These are phyloP conservation scores for Yamadazyma jaroonii DNA, from an alignment of 1,139 yeast species.

Conservation along the genomic window DNA sequence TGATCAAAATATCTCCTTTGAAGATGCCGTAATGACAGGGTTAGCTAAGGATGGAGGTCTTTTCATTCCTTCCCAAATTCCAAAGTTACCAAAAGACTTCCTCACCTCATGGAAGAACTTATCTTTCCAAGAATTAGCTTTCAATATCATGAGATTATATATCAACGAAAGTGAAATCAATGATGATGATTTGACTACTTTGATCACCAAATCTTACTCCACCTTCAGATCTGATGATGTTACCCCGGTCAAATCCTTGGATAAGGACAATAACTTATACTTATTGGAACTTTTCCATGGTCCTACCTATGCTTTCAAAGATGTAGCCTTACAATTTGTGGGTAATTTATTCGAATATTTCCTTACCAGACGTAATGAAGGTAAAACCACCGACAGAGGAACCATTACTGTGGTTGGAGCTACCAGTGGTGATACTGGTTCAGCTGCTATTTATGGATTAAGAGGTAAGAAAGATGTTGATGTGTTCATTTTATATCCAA, in stretches of 20 bases:
- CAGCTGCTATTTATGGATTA: conserved; percentile 97
- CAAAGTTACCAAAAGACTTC: conserved; percentile 60
- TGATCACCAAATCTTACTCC: conserved; percentile 73
- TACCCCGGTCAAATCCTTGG: conserved; percentile 73
- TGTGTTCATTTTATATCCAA: conserved; percentile 93
- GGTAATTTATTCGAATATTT: conserved; percentile 96
- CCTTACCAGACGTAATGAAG: conserved; percentile 70
- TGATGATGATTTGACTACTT: conserved; percentile 56
- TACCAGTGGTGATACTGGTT: conserved; percentile 98
- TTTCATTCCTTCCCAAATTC: conserved; percentile 82
- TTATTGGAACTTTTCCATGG: conserved; percentile 95
- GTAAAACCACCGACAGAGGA: conserved; percentile 62
- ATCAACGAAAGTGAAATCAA: conserved; percentile 70
- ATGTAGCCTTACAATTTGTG: conserved; percentile 95
- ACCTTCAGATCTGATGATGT: conserved; percentile 85
- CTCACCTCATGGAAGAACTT: conserved; percentile 68
- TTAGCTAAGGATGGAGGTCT: conserved; percentile 96
- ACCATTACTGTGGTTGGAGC: conserved; percentile 97
- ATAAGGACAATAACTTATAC: conserved; percentile 53
- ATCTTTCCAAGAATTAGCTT: conserved; percentile 82
- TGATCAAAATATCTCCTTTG: conserved; percentile 64
- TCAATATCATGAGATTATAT: conserved; percentile 78
- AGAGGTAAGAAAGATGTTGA: conserved; percentile 96
- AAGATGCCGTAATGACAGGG: conserved; percentile 91
- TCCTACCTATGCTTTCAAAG: conserved; percentile 98